Evolutionary conservation across 176 grass and related monocot species (phyloP).

Genomic region (Bolboschoenus planiculmis): DNA sequence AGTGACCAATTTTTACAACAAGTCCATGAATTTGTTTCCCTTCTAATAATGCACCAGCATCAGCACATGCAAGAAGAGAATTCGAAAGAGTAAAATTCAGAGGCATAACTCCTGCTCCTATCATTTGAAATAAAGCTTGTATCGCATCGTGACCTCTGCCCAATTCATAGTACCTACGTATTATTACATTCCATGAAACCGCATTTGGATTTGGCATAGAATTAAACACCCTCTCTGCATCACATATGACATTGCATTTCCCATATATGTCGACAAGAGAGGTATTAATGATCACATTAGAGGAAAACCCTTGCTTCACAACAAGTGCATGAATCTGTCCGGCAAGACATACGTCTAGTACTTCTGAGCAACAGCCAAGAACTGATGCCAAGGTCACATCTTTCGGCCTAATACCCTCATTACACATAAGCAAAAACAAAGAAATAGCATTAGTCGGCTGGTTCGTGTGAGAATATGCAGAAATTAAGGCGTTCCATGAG

Average conservation of each 20-base stretch:
- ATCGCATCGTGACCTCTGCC: slow-evolving; percentile 47
- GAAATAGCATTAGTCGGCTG: slow-evolving; percentile 17
- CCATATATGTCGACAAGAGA: slow-evolving; percentile 65
- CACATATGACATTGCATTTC: slow-evolving; percentile 46
- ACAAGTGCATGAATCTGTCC: slow-evolving; percentile 58
- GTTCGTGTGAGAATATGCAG: slow-evolving; percentile 29
- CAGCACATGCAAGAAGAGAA: slow-evolving; percentile 61
- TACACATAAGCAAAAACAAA: slow-evolving; percentile 48
- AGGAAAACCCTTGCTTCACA: slow-evolving; percentile 47
- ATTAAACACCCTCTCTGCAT: slow-evolving; percentile 62
- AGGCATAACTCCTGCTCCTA: slow-evolving; percentile 41
- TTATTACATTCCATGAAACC: slow-evolving; percentile 82
- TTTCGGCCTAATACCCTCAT: slow-evolving; percentile 41
- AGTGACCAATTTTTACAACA: slow-evolving; percentile 45
- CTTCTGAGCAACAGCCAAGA: slow-evolving; percentile 53
- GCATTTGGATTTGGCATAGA: slow-evolving; percentile 48
- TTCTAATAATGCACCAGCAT: slow-evolving; percentile 39
- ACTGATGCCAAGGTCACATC: slow-evolving; percentile 64
- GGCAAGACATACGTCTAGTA: slow-evolving; percentile 35
- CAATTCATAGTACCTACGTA: slow-evolving; percentile 67
- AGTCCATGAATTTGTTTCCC: slow-evolving; percentile 56
- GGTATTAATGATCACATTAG: slow-evolving; percentile 61
- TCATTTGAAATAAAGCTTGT: slow-evolving; percentile 77
- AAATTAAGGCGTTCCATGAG: slow-evolving; percentile 84
- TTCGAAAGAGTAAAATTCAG: slow-evolving; percentile 73